Evolutionary conservation across 1,284 basidiomycete species (phyloP).

Genomic region (Meripilus lineatus): DNA sequence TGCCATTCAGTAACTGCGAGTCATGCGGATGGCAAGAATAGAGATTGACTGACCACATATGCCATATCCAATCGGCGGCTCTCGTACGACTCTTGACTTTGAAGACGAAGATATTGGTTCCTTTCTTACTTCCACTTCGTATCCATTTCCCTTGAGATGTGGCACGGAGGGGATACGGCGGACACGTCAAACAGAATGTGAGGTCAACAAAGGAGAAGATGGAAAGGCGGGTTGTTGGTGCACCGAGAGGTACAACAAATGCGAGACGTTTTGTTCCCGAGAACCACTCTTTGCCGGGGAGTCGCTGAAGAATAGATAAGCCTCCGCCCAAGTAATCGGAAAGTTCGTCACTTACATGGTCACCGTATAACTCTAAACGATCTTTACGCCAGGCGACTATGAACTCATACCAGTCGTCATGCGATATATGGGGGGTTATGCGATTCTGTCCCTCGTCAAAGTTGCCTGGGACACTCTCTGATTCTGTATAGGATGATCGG

Average conservation of each 20-base stretch:
- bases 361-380: constrained; percentile 72
- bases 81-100: constrained; percentile 68
- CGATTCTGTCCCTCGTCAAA: constrained; percentile 72
- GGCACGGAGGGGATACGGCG: constrained; percentile 43
- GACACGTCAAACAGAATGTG: constrained; percentile 73
- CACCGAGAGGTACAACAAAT: constrained; percentile 63
- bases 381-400: constrained; percentile 75
- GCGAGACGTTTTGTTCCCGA: constrained; percentile 64
- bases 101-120: constrained; percentile 79
- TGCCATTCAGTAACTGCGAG: constrained; percentile 8
- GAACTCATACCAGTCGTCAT: constrained; percentile 72
- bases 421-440: constrained; percentile 54
- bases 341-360: constrained; percentile 70
- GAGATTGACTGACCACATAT: constrained; percentile 54
- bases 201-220: constrained; percentile 80
- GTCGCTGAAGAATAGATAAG: neutral
- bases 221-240: constrained; percentile 57
- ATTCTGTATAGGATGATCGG: constrained; percentile 58
- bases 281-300: constrained; percentile 56
- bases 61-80: constrained; percentile 81
- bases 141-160: constrained; percentile 37
- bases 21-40: neutral
- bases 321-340: neutral
- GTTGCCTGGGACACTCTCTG: constrained; percentile 41
- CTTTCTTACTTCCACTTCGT: constrained; percentile 41